Evolutionary conservation across 176 grass and related monocot species (phyloP).

Genomic region (Tuctoria greenei): DNA sequence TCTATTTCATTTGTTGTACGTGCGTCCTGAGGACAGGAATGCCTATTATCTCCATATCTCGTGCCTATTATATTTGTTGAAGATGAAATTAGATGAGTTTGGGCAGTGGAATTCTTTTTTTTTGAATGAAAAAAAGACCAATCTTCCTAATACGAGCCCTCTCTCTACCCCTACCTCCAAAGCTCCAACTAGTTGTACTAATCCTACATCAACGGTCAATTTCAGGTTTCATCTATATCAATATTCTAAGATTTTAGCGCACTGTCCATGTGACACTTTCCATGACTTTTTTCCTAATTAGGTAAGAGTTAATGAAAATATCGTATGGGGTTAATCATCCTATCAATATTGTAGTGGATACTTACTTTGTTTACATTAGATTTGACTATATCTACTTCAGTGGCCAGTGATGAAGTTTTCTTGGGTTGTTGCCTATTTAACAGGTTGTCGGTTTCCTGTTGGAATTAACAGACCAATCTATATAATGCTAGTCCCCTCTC

Average conservation of each 20-base stretch:
- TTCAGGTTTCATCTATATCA: not conserved
- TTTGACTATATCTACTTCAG: no score
- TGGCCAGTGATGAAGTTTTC: no score
- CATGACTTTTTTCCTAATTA: not conserved
- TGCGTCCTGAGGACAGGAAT: no score
- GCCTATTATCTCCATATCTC: no score
- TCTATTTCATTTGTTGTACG: not conserved
- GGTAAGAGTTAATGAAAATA: not conserved
- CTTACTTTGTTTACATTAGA: not conserved
- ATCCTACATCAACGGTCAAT: not conserved
- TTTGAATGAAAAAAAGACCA: not conserved
- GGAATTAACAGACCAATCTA: not conserved
- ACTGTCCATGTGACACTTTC: not conserved
- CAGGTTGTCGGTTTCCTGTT: not conserved
- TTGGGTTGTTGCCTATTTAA: not conserved
- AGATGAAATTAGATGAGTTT: no score
- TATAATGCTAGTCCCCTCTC: not conserved
- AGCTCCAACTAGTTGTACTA: not conserved
- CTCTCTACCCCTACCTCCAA: not conserved
- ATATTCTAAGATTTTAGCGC: not conserved
- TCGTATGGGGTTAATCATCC: not conserved
- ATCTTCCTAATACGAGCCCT: not conserved
- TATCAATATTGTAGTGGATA: not conserved
- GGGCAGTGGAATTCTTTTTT: not conserved
- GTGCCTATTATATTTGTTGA: no score